A percentile compares a stretch with the other conserved stretches of the same genome.
Conservation (phyloP, 2,329 filamentous ascomycete genomes). For the Teratosphaeria pseudoeucalypti region DNA sequence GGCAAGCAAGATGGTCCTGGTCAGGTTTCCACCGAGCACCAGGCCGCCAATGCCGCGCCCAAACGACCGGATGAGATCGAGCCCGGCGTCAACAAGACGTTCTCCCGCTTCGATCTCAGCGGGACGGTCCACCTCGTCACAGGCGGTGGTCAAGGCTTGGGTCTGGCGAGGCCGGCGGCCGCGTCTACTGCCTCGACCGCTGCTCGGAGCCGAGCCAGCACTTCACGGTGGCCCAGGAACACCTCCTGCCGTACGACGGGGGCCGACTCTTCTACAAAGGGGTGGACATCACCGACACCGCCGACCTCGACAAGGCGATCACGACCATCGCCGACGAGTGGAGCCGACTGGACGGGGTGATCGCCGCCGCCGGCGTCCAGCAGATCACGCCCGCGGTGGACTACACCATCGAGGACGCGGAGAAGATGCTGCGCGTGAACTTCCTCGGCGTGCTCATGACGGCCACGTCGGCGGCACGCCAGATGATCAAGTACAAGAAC, state of each 20-base stretch:
- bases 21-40: neutral
- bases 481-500: constrained; percentile 41
- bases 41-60: neutral
- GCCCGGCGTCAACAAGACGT: neutral
- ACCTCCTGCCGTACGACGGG: neutral
- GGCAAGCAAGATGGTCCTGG: neutral
- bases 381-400: constrained; percentile 15
- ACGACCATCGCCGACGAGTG: constrained; percentile 16
- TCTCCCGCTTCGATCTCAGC: constrained; percentile 11
- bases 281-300: constrained; percentile 35
- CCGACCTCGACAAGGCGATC: constrained; percentile 12
- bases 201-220: constrained; percentile 24
- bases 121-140: constrained; percentile 19
- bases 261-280: constrained; percentile 35
- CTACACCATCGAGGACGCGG: constrained; percentile 21
- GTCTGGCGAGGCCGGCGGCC: constrained; percentile 21
- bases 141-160: constrained; percentile 21
- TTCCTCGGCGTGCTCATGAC: constrained; percentile 40
- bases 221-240: neutral
- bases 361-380: constrained; percentile 21
- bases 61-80: neutral
- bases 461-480: constrained; percentile 37
- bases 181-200: constrained; percentile 20
- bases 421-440: constrained; percentile 39
- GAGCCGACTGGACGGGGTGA: constrained; percentile 8